phyloP scores from a whole-genome alignment of 345 rosid species.

The Lepidium didymum region DNA sequence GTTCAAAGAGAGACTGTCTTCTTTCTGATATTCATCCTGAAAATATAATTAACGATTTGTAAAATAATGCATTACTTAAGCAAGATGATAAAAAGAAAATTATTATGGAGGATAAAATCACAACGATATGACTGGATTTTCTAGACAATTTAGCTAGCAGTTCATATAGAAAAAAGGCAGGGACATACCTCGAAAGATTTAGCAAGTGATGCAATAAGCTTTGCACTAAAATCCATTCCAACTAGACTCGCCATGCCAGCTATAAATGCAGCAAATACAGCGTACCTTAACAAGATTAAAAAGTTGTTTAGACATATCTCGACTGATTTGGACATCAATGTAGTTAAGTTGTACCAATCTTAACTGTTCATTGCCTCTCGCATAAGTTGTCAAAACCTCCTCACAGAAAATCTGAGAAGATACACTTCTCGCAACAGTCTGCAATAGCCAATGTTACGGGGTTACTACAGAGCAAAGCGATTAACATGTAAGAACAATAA shows the following conservation, averaged over 20 bases:
- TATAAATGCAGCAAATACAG: conserved; percentile 80
- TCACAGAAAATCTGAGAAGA: conserved; percentile 61
- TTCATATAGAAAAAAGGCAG: neutral
- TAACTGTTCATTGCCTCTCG: conserved; percentile 91
- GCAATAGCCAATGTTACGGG: conserved; percentile 20
- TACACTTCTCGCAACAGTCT: conserved; percentile 61
- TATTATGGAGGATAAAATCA: neutral
- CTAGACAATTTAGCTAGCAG: neutral
- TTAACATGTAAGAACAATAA: neutral
- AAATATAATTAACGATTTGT: neutral
- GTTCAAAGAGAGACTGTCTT: conserved; percentile 70
- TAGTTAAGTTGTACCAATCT: conserved; percentile 10
- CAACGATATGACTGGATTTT: neutral
- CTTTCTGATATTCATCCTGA: conserved; percentile 78
- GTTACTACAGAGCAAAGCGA: neutral
- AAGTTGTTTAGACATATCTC: neutral
- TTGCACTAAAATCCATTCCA: conserved; percentile 87
- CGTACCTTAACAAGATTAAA: conserved; percentile 48
- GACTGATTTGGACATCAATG: neutral
- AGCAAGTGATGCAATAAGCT: conserved; percentile 74
- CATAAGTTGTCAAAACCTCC: conserved; percentile 75
- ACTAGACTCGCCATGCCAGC: conserved; percentile 85
- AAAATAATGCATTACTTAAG: neutral
- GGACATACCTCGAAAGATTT: conserved; percentile 60
- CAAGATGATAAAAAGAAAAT: neutral